phyloP scores from a whole-genome alignment of 257 asterid species.

The Phtheirospermum japonicum region DNA sequence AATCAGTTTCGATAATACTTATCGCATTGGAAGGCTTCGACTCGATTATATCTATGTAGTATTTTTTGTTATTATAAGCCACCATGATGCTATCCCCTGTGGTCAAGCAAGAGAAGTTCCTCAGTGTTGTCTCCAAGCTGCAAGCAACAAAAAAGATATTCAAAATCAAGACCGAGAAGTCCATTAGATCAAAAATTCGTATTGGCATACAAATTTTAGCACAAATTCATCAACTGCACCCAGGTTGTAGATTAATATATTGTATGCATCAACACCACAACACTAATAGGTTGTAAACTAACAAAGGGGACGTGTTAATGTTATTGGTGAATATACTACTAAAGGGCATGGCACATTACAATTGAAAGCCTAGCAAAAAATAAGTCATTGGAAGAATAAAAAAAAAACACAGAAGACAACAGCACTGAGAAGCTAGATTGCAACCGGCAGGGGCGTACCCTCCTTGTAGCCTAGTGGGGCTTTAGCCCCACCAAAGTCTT shows the following conservation, averaged over 20 bases:
- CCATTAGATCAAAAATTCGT: slow-evolving; percentile 14
- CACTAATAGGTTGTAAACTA: too few species aligned
- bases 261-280: background rate
- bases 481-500: too few species aligned
- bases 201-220: background rate
- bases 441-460: too few species aligned
- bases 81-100: slow-evolving; percentile 99
- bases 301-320: too few species aligned
- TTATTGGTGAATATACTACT: background rate
- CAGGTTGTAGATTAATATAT: background rate
- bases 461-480: too few species aligned
- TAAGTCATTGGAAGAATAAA: background rate
- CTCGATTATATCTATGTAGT: slow-evolving; percentile 93
- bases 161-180: slow-evolving; percentile 16
- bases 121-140: slow-evolving; percentile 95
- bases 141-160: slow-evolving; percentile 21
- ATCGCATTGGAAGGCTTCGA: slow-evolving; percentile 92
- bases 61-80: slow-evolving; percentile 92
- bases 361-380: background rate
- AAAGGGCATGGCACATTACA: background rate
- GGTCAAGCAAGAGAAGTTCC: slow-evolving; percentile 96
- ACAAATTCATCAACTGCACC: slow-evolving; percentile 3
- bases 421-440: too few species aligned
- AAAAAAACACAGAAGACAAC: background rate
- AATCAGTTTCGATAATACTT: slow-evolving; percentile 92